Evolutionary conservation across 148 eudicot genomes (phyloP), one percentile per base, ranked within the genome.

Genomic region (Chenopodium berlandieri): DNA sequence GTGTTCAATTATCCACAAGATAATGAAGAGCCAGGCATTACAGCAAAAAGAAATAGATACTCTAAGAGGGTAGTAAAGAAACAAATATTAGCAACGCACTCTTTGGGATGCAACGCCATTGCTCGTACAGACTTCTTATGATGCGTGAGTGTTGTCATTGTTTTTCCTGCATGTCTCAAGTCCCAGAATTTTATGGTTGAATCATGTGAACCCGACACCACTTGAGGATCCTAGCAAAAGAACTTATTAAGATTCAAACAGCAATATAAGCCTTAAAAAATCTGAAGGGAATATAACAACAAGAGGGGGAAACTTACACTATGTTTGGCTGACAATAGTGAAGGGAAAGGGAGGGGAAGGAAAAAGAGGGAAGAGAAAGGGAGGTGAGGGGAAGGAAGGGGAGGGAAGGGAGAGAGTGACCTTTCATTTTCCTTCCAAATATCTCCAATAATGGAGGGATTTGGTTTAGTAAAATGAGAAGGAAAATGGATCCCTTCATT

Each of bases 61-160:
- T 47, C 4, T 23, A 75, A 25, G 16, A 9, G n/a, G 14, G 34
- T 32, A 73, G 40, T 4, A 10, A 31, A 25, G 25, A 31, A 22
- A 47, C 62, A 23, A 76, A 48, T 17, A 30, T 58, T 22, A 56
- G 79, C 60, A 40, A 84, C 94, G 44, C 89, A 95, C 99, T 95
- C 97, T 79, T 80, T 95, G 30, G 99, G 99, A 85, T 95, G 97
- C 73, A 79, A 88, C 77, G 99, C 99, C 94, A 95, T 84, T 74
- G 99, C 99, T 75, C 99, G 89, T 34, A 95, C 97, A 80, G 97
- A 95, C 85, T 95, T 95, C 83, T 95, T 95, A 72, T 95, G 99
- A 74, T 95, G 97, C 4, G 99, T 95, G 48, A 95, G 89, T 40
- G 99, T 95, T 73, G 86, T 62, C 97, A 95, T 95, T 65, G 97